phyloP scores from a whole-genome alignment of 192 early-diverging fungal genomes.

The Cladochytrium replicatum region DNA sequence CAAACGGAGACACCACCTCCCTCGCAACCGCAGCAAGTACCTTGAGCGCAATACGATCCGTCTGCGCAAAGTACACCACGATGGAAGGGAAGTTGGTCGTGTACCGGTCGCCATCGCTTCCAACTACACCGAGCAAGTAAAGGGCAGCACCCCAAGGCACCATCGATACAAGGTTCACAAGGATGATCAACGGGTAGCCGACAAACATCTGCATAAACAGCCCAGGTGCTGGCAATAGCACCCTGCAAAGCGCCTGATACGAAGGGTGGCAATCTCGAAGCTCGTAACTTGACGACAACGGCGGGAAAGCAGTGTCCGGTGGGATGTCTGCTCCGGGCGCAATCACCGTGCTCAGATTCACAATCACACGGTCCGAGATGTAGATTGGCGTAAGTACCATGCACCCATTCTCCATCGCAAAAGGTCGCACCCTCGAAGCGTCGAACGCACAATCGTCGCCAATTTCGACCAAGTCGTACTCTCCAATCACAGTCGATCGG shows the following conservation, averaged over 20 bases:
- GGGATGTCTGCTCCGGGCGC: slow-evolving; percentile 25
- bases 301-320: slow-evolving; percentile 24
- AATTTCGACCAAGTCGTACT: slow-evolving; percentile 37
- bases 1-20: slow-evolving; percentile 15
- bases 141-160: slow-evolving; percentile 27
- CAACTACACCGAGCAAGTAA: slow-evolving; percentile 24
- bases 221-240: slow-evolving; percentile 11
- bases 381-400: slow-evolving; percentile 30
- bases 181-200: slow-evolving; percentile 18
- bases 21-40: slow-evolving; percentile 18
- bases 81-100: slow-evolving; percentile 17
- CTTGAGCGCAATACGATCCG: slow-evolving; percentile 25
- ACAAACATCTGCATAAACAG: slow-evolving; percentile 11
- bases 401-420: slow-evolving; percentile 20
- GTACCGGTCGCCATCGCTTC: too few species aligned
- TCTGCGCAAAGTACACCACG: slow-evolving; percentile 20
- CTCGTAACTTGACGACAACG: slow-evolving; percentile 27
- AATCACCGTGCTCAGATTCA: slow-evolving; percentile 22
- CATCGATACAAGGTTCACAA: slow-evolving; percentile 13
- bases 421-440: slow-evolving; percentile 17
- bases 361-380: slow-evolving; percentile 10
- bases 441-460: slow-evolving; percentile 25
- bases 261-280: slow-evolving; percentile 10
- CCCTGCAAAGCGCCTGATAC: slow-evolving; percentile 7
- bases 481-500: slow-evolving; percentile 19